These are phyloP conservation scores for Ceratobasidium sp. DNA, from an alignment of 1,284 basidiomycete species.

Conservation along the genomic window DNA sequence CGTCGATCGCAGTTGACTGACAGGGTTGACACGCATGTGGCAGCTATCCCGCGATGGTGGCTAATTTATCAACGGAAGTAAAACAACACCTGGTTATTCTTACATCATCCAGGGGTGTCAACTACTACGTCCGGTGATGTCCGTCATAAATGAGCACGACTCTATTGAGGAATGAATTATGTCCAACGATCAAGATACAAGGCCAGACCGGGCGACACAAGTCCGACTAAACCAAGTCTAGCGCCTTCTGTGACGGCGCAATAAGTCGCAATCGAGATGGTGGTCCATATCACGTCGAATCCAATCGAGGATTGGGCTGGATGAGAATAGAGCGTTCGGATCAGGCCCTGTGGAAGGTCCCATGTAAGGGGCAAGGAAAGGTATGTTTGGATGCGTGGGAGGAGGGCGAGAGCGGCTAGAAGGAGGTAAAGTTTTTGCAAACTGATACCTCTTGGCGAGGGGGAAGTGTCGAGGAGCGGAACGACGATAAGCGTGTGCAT, in stretches of 20 bases:
- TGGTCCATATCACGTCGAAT: constrained; percentile 70
- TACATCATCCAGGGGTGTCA: no score
- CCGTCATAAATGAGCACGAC: no score
- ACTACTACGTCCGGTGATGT: no score
- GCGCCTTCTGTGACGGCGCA: background rate
- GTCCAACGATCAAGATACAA: constrained; percentile 25
- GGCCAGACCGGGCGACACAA: constrained; percentile 27
- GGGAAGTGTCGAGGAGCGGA: constrained; percentile 54
- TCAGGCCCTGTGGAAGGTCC: constrained; percentile 43
- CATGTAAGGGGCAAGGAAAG: constrained; percentile 40
- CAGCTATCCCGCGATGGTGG: no score
- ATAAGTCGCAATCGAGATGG: constrained; percentile 32
- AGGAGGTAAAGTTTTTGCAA: constrained; percentile 52
- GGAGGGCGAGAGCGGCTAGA: constrained; percentile 49
- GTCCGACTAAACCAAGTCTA: background rate
- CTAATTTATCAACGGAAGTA: no score
- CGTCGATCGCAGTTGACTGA: no score
- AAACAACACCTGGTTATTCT: no score
- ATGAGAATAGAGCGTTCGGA: constrained; percentile 57
- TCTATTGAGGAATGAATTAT: background rate
- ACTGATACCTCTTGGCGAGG: constrained; percentile 44
- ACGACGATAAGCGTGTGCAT: constrained; percentile 68
- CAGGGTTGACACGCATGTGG: no score
- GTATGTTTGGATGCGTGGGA: constrained; percentile 55
- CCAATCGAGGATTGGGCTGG: constrained; percentile 71